phyloP scores from a whole-genome alignment of 2,329 filamentous ascomycete genomes.

The Tolypocladium capitatum region DNA sequence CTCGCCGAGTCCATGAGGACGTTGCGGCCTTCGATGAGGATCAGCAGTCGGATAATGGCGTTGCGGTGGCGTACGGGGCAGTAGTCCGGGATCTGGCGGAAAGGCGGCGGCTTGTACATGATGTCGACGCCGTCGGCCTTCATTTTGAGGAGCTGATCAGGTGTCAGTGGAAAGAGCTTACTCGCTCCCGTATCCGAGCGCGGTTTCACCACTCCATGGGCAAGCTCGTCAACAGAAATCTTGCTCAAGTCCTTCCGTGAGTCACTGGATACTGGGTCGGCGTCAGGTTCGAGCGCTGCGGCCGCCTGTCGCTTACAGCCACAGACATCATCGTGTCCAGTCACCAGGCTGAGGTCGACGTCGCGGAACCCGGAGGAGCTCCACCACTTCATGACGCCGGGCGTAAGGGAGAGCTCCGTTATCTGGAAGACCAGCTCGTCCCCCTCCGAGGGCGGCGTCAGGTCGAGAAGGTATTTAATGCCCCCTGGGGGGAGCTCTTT shows the following conservation, averaged over 20 bases:
- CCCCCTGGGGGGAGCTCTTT: conserved; percentile 24
- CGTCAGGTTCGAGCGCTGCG: background rate
- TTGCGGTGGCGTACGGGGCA: conserved; percentile 49
- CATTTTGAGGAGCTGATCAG: conserved; percentile 7
- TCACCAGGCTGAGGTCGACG: conserved; percentile 16
- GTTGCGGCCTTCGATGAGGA: conserved; percentile 40
- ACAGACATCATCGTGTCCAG: conserved; percentile 29
- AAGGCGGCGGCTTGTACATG: conserved; percentile 13
- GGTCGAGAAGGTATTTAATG: conserved; percentile 46
- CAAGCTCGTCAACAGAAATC: background rate
- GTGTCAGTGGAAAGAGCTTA: conserved; percentile 1
- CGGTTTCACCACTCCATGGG: background rate
- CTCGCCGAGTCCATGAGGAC: conserved; percentile 49
- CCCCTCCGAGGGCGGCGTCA: conserved; percentile 48
- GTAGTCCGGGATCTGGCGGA: conserved; percentile 40
- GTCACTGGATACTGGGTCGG: background rate
- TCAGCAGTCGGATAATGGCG: conserved; percentile 49
- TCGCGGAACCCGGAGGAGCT: conserved; percentile 20
- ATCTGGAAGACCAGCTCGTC: conserved; percentile 48
- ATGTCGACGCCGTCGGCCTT: conserved; percentile 9
- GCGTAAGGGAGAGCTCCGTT: conserved; percentile 43
- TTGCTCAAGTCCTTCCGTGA: background rate
- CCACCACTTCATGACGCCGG: conserved; percentile 43
- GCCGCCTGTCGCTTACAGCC: conserved; percentile 10
- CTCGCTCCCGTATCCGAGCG: background rate